Evolutionary conservation across 2,329 filamentous ascomycete genomes (phyloP), one percentile per base, ranked within the genome.

Genomic region (Mycosphaerelloides madeirae): DNA sequence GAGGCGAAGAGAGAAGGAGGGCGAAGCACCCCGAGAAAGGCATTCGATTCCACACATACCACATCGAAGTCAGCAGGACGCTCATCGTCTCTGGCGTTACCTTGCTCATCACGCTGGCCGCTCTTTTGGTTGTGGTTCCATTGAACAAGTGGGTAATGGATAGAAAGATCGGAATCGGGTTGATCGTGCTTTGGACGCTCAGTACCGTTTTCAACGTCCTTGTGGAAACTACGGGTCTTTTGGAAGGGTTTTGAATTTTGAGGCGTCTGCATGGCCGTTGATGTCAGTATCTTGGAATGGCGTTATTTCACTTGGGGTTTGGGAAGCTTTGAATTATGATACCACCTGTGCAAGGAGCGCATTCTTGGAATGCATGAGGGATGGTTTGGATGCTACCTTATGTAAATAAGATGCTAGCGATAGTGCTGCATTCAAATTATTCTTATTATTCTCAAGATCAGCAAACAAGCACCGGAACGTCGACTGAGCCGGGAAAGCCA

Each of bases 101-200:
- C 2, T 71, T 98, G 52, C 71, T 98, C 16, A 62, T 89, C 20
- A 96, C 88, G 1, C 72, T 98, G 14, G 68, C 90, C 3, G 81
- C 84, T 2, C 68, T 98, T 53, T 71, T 98, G 49, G 75, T 95
- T 20, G 75, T 82, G 1, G 87, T 98, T 41, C 93, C 93, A 4
- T 62, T 84, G 70, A 95, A 93, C 66, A 80, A 81, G 52, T 96
- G 90, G 90, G 72, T 84, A 31, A 83, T 96, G 79, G 89, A 81
- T 62, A 78, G 83, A 41, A 83, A 76, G 65, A 87, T 98, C 56
- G 93, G 93, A 12, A 86, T 81, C 75, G 80, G 80, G 0, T 65
- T 97, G 57, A 85, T 98, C 57, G 76, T 71, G 8, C 67, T 97
- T 14, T 98, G 93, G 93, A 73, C 70, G 11, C 65, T 88, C 19